Evolutionary conservation across 208 protist species (phyloP), one percentile per base, ranked within the genome.

Genomic region (Acanthamoeba triangularis): DNA sequence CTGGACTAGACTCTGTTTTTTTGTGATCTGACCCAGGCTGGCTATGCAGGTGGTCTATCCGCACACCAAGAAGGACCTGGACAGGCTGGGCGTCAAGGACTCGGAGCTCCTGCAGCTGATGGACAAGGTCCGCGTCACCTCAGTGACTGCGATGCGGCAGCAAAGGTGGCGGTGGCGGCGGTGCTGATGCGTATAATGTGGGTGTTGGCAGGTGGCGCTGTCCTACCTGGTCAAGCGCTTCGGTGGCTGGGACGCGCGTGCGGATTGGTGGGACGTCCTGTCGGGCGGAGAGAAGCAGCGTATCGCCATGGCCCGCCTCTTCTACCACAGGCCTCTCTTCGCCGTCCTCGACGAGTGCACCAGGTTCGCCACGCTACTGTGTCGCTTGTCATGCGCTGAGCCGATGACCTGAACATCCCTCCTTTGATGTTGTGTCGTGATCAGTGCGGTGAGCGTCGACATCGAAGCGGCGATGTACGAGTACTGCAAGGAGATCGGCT

Each of bases 331-430:
- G 59, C 97, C 97, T 16, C 35, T 78, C 35, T 97, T 95, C 72
- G 97, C 97, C 44, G 96, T 97, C 35, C 93, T 97, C 13, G 97
- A 97, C 84, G 97, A 97, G 90, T 97, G 96, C 93, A 97, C 97
- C 7, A 76, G 41, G 72, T 95, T 78, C n/a, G 96, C 95, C 44
- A 72, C 35, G 35, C 44, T 4, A 0, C 44, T 54, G 10, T 69
- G 10, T 67, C 33, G 11, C 33, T 67, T 28, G 59, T 0, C 11
- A 33, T 8, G n/a, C 23, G 28, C 33, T 65, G n/a, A 11, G 10
- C 28, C 30, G n/a, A 33, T 41, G 37, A 65, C 23, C 13, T 65
- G 13, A 65, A 65, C 13, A 65, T 65, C 23, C 13, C 59, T 65
- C 23, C 16, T 65, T 65, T 28, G 23, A 28, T 65, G 59, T 65